A percentile compares a stretch with the other conserved stretches of the same genome.
These are phyloP conservation scores for Rhodotorula paludigena DNA, from an alignment of 768 basidiomycete genomes.

Conservation along the genomic window DNA sequence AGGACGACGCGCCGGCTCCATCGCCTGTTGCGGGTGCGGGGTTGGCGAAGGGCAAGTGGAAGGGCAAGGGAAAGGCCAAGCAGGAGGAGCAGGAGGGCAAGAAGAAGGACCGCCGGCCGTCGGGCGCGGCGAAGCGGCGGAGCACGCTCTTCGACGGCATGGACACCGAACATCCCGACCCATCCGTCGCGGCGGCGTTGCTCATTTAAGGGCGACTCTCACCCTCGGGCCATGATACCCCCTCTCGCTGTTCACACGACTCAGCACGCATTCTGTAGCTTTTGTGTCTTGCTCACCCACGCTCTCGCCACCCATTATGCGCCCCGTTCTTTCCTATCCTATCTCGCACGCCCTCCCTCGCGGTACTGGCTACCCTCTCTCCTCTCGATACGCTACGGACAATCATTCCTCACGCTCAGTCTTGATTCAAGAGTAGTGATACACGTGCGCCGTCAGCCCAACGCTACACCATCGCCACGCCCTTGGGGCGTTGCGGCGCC, in stretches of 20 bases:
- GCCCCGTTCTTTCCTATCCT: neutral
- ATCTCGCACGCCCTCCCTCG: neutral
- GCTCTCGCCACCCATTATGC: too few species aligned
- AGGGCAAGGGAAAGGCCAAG: neutral
- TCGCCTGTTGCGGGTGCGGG: neutral
- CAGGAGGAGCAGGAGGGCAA: neutral
- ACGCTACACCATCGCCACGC: too few species aligned
- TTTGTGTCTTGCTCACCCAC: neutral
- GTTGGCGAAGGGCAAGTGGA: neutral
- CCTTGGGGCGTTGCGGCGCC: too few species aligned
- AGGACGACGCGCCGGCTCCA: neutral
- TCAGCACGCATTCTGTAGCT: neutral
- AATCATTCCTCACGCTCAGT: too few species aligned
- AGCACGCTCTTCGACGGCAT: neutral
- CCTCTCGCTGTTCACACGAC: too few species aligned
- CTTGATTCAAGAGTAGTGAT: too few species aligned
- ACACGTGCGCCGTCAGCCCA: too few species aligned
- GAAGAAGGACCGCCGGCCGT: too few species aligned
- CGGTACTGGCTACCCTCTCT: neutral
- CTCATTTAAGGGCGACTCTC: neutral
- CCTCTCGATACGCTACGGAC: neutral
- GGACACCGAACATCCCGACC: neutral
- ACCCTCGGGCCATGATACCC: neutral
- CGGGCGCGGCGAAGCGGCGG: neutral
- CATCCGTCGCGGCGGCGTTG: neutral